These are phyloP conservation scores for Arctium minus DNA, from an alignment of 129 eudicot species.

Conservation along the genomic window DNA sequence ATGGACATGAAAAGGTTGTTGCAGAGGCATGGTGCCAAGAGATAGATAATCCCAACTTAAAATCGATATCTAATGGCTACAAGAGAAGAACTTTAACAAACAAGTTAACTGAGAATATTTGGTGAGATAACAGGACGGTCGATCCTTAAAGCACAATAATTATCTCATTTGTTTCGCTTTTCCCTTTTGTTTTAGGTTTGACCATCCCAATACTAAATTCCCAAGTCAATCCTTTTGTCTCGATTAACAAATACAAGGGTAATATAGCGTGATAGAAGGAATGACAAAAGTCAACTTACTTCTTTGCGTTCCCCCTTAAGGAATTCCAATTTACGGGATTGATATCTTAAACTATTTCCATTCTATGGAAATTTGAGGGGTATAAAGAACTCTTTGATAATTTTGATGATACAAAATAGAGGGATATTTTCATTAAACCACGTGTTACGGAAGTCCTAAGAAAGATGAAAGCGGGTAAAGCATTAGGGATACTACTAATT, in stretches of 20 bases:
- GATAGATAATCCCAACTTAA: not conserved
- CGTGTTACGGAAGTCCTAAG: not conserved
- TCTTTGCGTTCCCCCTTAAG: not conserved
- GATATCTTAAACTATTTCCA: not conserved
- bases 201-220: not conserved
- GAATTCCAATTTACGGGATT: not conserved
- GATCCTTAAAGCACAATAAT: not conserved
- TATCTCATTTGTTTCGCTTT: not conserved
- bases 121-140: not conserved
- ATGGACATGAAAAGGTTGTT: slow-evolving; percentile 9
- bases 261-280: slow-evolving; percentile 5
- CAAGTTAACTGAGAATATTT: not conserved
- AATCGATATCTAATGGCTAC: not conserved
- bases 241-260: not conserved
- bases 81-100: not conserved
- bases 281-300: not conserved
- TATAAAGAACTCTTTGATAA: not conserved
- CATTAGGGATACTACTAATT: too few relatives aligned
- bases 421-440: not conserved
- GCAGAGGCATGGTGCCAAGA: slow-evolving; percentile 9
- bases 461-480: too few relatives aligned
- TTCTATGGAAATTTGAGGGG: not conserved
- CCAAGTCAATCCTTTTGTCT: not conserved
- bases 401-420: not conserved
- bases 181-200: slow-evolving; percentile 6